Conservation (phyloP, 1,284 basidiomycete genomes). For the Meripilus lineatus region DNA sequence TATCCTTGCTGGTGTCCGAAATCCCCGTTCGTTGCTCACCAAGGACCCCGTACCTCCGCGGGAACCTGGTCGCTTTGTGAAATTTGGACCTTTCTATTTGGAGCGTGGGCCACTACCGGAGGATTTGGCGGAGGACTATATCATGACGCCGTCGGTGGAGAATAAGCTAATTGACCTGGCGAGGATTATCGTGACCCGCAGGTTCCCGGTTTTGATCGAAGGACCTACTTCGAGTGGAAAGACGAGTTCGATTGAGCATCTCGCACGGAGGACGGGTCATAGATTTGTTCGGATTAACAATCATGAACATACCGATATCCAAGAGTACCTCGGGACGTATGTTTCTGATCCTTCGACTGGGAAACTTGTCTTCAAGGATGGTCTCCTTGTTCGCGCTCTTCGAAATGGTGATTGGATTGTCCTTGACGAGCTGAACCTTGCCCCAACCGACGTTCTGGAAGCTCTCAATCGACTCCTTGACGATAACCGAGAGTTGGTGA, state of each 20-base stretch:
- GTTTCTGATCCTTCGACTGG: constrained; percentile 90
- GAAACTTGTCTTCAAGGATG: constrained; percentile 93
- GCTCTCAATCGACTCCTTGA: constrained; percentile 95
- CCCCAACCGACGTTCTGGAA: constrained; percentile 97
- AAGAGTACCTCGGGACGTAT: constrained; percentile 98
- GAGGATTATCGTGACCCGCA: constrained; percentile 83
- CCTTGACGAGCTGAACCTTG: constrained; percentile 95
- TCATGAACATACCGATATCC: constrained; percentile 99
- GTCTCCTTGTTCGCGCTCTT: constrained; percentile 89
- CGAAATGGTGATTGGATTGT: constrained; percentile 97
- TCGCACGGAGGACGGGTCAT: constrained; percentile 92
- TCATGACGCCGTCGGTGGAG: constrained; percentile 97
- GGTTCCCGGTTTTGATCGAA: constrained; percentile 95
- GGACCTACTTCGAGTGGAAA: constrained; percentile 98
- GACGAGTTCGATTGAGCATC: constrained; percentile 95
- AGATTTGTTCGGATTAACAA: constrained; percentile 98
- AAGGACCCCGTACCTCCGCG: constrained; percentile 63
- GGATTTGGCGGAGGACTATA: constrained; percentile 75
- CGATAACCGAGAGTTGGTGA: constrained; percentile 95
- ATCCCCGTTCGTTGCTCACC: constrained; percentile 69
- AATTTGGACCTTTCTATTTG: constrained; percentile 92
- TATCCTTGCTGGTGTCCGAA: constrained; percentile 81
- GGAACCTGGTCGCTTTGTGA: constrained; percentile 59
- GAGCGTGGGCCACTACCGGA: constrained; percentile 67
- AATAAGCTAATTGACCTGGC: constrained; percentile 91